Evolutionary conservation across 1,139 yeast genomes (phyloP), one percentile per base, ranked within the genome.

Genomic region (Taphrina flavorubra): DNA sequence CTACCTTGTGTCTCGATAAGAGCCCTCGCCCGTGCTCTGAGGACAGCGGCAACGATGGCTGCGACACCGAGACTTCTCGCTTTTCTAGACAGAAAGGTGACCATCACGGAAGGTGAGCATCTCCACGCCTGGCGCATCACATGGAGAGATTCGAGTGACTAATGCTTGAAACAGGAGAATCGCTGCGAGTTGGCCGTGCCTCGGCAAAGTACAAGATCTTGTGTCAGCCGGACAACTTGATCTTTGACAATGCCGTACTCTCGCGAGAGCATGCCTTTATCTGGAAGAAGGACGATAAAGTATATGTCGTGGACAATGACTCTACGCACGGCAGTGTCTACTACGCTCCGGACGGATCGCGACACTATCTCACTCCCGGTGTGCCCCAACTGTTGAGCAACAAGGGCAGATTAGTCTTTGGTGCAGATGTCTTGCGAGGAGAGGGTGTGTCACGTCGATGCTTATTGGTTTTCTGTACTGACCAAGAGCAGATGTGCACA

Each of bases 191-290:
- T 20, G 62, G 62, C 2, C 62, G 62, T 8, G 18, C 62, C 20
- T 44, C 62, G 2, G 11, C 14, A 14, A 42, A 34, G 20, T 25
- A 13, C 42, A 42, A 44, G 53, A 14, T 31, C 36, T n/a, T n/a
- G 13, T 11, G 36, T 14, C n/a, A 42, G 18, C 16, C 39, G 18
- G 62, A 46, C 2, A 58, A 58, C n/a, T 39, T 58, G 14, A 36
- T 42, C 39, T 58, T 58, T 39, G 62, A 58, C 31, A 42, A 31
- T 44, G 36, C 62, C 11, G 62, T 58, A 14, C 39, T 58, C n/a
- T 58, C 62, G 20, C 42, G 53, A 42, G 20, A 16, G 13, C 62
- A 58, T 44, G 62, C 62, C 1, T 25, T 39, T 10, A 7, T 58
- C 18, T 58, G 31, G 8, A 5, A 44, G 42, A 6, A 14, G 6